These are phyloP conservation scores for Periglandula ipomoeae DNA, from an alignment of 2,329 filamentous ascomycete species.

Conservation along the genomic window DNA sequence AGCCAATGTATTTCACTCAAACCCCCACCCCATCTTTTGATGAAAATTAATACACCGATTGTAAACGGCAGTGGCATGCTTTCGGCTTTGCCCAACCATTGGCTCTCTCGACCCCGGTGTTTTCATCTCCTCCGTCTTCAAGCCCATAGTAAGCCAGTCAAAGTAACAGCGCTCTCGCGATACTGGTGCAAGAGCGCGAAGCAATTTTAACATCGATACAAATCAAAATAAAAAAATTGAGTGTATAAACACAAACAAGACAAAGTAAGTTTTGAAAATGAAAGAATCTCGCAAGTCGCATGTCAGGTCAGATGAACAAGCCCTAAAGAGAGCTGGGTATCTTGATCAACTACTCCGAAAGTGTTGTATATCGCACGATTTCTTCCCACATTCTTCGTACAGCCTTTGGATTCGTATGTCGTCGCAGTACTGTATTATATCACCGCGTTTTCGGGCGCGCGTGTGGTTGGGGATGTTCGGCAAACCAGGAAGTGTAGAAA, in stretches of 20 bases:
- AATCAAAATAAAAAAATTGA: not conserved
- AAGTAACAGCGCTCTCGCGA: not conserved
- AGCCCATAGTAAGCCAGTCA: not conserved
- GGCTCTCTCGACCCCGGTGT: not conserved
- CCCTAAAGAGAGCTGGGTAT: slow-evolving; percentile 30
- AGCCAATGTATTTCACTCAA: not conserved
- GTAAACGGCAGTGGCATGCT: slow-evolving; percentile 2
- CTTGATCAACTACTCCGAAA: slow-evolving; percentile 24
- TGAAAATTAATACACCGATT: slow-evolving; percentile 3
- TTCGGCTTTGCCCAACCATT: not conserved
- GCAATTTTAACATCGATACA: not conserved
- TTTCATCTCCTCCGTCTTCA: not conserved
- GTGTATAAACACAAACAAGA: slow-evolving; percentile 8
- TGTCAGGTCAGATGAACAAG: slow-evolving; percentile 24
- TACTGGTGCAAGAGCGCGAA: not conserved
- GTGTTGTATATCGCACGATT: slow-evolving; percentile 11
- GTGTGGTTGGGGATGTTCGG: not conserved
- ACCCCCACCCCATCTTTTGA: not conserved
- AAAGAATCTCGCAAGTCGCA: slow-evolving; percentile 4
- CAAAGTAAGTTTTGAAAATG: slow-evolving; percentile 8
- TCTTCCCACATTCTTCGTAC: not conserved
- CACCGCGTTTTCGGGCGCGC: not conserved
- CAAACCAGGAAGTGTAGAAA: not conserved
- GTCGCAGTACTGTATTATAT: slow-evolving; percentile 2
- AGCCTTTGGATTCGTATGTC: slow-evolving; percentile 1